phyloP scores from a whole-genome alignment of 306 rosid genomes.

The Casuarina glauca region DNA sequence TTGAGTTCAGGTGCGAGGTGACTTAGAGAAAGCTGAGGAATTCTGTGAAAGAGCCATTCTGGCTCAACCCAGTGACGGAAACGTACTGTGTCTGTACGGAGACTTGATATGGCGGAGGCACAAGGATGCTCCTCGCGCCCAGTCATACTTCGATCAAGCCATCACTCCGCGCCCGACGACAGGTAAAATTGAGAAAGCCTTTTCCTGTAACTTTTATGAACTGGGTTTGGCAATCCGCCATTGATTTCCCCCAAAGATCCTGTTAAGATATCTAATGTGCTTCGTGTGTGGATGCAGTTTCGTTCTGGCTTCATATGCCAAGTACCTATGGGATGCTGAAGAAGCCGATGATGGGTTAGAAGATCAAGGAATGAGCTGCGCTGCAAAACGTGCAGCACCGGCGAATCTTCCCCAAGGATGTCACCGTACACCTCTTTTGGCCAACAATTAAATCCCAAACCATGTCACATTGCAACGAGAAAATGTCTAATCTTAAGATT shows the following conservation, averaged over 20 bases:
- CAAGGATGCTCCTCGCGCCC: slow-evolving; percentile 24
- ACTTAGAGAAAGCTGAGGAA: slow-evolving; percentile 25
- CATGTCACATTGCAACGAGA: neutral
- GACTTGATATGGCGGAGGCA: slow-evolving; percentile 27
- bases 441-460: neutral
- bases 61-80: slow-evolving; percentile 16
- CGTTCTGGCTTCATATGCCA: slow-evolving; percentile 22
- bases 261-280: neutral
- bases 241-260: neutral
- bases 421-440: neutral
- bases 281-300: slow-evolving; percentile 16
- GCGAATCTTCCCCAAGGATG: neutral
- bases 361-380: neutral
- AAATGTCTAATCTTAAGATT: neutral
- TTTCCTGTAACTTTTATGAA: too few relatives aligned
- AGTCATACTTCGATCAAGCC: slow-evolving; percentile 25
- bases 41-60: slow-evolving; percentile 27
- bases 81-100: slow-evolving; percentile 28
- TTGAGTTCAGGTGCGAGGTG: slow-evolving; percentile 15
- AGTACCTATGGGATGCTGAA: slow-evolving; percentile 25
- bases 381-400: neutral
- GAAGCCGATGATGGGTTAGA: slow-evolving; percentile 9
- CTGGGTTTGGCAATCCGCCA: too few relatives aligned
- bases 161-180: slow-evolving; percentile 24
- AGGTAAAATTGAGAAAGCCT: neutral